Evolutionary conservation across 352 stramenopile genomes (phyloP), one percentile per base, ranked within the genome.

Genomic region (Plasmopara halstedii): DNA sequence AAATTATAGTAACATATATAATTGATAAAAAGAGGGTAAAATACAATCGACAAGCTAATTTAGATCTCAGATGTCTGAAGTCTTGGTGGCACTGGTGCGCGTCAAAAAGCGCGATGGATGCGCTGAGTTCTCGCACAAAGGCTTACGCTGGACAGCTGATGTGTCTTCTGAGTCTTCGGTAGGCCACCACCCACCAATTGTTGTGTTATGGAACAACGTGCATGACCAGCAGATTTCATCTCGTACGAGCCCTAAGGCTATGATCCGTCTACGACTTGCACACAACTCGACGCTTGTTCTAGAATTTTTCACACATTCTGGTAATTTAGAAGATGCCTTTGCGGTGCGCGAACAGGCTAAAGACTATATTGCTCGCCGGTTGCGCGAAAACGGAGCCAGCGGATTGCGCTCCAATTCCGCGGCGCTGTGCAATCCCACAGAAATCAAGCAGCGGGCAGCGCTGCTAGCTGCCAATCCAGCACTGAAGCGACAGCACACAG

Each of bases 191-290:
- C 39, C 70, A 35, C 73, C 64, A 14, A 73, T 90, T 23, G 58
- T 77, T 20, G 75, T 90, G 42, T 41, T 57, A 7, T 90, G 79
- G 79, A 65, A 50, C 46, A 81, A 50, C 39, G 73, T 90, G 19
- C 73, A 85, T 57, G 79, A 88, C 53, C 79, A 90, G 53, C 79
- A 90, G 49, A 75, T 90, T 45, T 90, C 79, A 47, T 90, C 79
- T 23, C 51, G 74, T 19, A 70, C 64, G 46, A 83, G 66, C 6
- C 75, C 79, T 33, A 85, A 85, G 50, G 79, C 79, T 41, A 88
- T 90, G 79, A 85, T 90, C 58, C 79, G 79, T 33, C 56, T 90
- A 42, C 79, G 79, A 8, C 62, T 88, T 21, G 56, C 63, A 22
- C 75, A 68, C 55, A 83, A 77, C 46, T 65, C 71, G 18, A 80